phyloP scores from a whole-genome alignment of 192 early-diverging fungal species.

The Linnemannia elongata region DNA sequence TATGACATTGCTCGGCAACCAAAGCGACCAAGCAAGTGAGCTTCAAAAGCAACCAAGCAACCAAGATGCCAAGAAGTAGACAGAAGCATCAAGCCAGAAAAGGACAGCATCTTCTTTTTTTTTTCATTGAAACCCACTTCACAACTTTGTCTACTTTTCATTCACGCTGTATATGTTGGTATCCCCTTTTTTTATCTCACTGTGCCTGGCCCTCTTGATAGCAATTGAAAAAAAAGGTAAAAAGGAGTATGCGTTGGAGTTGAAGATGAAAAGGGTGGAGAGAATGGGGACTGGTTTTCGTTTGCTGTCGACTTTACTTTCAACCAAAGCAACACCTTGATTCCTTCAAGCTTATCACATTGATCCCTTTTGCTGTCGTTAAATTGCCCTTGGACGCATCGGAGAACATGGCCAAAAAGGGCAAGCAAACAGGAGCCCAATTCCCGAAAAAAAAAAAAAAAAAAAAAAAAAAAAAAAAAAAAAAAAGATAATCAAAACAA shows the following conservation, averaged over 20 bases:
- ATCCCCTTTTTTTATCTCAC: too few relatives aligned
- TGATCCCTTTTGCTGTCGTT: not conserved
- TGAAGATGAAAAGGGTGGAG: not conserved
- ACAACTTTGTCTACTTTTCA: too few relatives aligned
- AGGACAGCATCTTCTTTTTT: too few relatives aligned
- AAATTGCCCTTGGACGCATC: not conserved
- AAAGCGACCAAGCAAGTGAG: not conserved
- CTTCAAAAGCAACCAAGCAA: not conserved
- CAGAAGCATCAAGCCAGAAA: not conserved
- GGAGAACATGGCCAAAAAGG: conserved; percentile 14
- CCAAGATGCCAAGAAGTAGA: not conserved
- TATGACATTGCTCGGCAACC: not conserved
- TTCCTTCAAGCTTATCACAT: not conserved
- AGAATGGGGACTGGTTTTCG: not conserved
- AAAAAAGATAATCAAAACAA: too few relatives aligned
- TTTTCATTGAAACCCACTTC: too few relatives aligned
- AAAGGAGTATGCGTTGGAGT: not conserved
- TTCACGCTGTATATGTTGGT: too few relatives aligned
- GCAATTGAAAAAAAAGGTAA: not conserved
- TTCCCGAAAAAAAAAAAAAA: not conserved
- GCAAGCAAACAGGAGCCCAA: conserved; percentile 14
- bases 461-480: too few relatives aligned
- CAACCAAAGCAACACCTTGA: not conserved
- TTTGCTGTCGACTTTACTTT: not conserved
- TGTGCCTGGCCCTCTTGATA: too few relatives aligned